Base-by-base conservation (phyloP, 2,329 filamentous ascomycete species). In the Neopestalotiopsis sp. region DNA sequence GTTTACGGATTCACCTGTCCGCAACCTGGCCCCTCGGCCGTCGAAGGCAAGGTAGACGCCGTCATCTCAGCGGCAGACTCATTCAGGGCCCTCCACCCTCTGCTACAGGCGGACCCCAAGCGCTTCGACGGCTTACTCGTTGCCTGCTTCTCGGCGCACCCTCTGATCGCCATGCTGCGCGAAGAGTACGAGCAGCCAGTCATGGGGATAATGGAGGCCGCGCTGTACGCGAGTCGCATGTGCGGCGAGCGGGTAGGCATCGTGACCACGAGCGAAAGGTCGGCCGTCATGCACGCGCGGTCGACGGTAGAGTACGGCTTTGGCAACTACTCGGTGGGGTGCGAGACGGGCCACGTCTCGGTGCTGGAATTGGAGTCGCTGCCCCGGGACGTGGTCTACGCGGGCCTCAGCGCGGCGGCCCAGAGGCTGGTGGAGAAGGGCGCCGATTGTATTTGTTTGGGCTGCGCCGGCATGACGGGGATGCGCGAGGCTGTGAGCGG, bases 131-230 rank as follows among this genome's bases (percentile, higher is more conserved):
- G 0, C 82, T 86, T 62, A n/a, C 77, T 86, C 3, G 81, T 87
- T 4, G 83, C 84, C 2, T 85, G 83, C 76, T 86, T 85, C 75
- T 83, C 80, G 66, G 80, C 83, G 45, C 84, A 86, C 69, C 80
- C 82, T 1, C 77, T 86, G 3, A 83, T 84, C 68, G 74, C 76
- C 24, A 83, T 84, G 74, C 76, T 86, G 40, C 78, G 83, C 1
- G 84, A 86, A 71, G 84, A 85, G 66, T 78, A 83, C 57, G 69
- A 74, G 2, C 75, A 83, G 62, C 84, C 84, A 0, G 76, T 82
- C 4, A 81, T 85, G 2, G 84, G 85, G 3, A 86, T 86, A 68
- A 86, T 86, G 83, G 84, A 86, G 73, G 83, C 84, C 0, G 80
- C 69, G 12, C 69, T 70, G 30, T 70, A 69, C 71, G 78, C 83